Evolutionary conservation across 2,329 filamentous ascomycete species (phyloP), one percentile per base, ranked within the genome.

Genomic region (Ascochyta rabiei): DNA sequence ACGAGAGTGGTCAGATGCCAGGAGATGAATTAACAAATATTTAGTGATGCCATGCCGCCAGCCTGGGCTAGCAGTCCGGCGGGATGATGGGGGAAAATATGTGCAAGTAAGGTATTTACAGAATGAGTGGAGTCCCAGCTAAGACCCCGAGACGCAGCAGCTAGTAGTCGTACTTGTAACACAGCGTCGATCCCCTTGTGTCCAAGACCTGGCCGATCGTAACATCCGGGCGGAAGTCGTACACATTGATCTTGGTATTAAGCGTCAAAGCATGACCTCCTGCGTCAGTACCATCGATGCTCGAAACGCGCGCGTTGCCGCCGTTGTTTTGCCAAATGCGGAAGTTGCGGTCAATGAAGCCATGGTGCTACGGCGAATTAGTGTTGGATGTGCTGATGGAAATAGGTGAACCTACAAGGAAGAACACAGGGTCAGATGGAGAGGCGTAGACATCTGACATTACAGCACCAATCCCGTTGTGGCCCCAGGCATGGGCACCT

Each of bases 321-420:
- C 38, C 38, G 15, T 34, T 28, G 62, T 71, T 71, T 64, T 82
- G 80, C 80, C 80, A 83, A 54, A 80, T 78, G 74, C 78, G 79
- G 73, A 75, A 82, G 31, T 77, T 73, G 37, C 79, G 76, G 66
- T 83, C 81, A 39, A 83, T 76, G 63, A 78, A 78, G 9, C 65
- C 75, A 57, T 83, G 80, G 48, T 51, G 48, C 44, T 45, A 13
- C 16, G 21, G 6, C 21, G 21, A 23, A 6, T 23, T 2, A 23
- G 21, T 15, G 12, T 16, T 2, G 24, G 12, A 18, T 26, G 16
- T 34, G 42, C 13, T 7, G 4, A 3, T 12, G 4, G 8, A 2
- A 18, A 7, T 16, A 9, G 30, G 3, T 16, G 12, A 9, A 8
- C 10, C n/a, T 26, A 10, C 15, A 16, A 56, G 24, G 31, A 49